phyloP scores from a whole-genome alignment of 2,329 filamentous ascomycete genomes.

The Fusarium sp. region DNA sequence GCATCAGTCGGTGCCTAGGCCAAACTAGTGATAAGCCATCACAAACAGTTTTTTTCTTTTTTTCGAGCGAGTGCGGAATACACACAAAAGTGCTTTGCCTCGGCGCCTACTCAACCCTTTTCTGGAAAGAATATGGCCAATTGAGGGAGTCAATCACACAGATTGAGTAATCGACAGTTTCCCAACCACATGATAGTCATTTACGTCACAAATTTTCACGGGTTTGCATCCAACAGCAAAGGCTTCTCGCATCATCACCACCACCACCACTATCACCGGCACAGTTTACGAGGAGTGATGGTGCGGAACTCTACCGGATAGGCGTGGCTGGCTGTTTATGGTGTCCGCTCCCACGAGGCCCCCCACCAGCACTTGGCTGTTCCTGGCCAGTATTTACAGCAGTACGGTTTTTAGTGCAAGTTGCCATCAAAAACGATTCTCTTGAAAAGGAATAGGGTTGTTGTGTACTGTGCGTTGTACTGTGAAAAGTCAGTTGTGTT shows the following conservation, averaged over 20 bases:
- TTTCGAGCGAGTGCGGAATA: constrained; percentile 12
- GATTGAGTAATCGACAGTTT: constrained; percentile 22
- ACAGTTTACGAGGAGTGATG: constrained; percentile 17
- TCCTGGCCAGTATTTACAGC: constrained; percentile 6
- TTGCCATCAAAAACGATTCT: constrained; percentile 21
- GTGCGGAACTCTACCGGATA: constrained; percentile 43
- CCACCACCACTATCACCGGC: constrained; percentile 10
- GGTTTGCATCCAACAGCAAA: constrained; percentile 23
- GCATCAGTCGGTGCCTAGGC: not conserved
- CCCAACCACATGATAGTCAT: constrained; percentile 35
- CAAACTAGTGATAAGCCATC: constrained; percentile 18
- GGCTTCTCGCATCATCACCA: constrained; percentile 32
- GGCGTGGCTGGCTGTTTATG: constrained; percentile 29
- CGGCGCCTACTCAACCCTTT: constrained; percentile 24
- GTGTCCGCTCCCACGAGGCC: constrained; percentile 42
- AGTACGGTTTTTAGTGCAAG: constrained; percentile 37
- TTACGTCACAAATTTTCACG: constrained; percentile 38
- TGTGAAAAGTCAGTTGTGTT: constrained; percentile 25
- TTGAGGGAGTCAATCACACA: constrained; percentile 31
- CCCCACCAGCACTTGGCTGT: constrained; percentile 39
- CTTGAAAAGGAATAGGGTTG: constrained; percentile 13
- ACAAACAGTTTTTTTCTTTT: constrained; percentile 23
- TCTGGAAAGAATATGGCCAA: constrained; percentile 29
- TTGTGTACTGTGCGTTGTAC: constrained; percentile 21
- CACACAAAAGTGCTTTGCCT: constrained; percentile 34